Conservation (phyloP, 805 yeast species). For the Yarrowia deformans region DNA sequence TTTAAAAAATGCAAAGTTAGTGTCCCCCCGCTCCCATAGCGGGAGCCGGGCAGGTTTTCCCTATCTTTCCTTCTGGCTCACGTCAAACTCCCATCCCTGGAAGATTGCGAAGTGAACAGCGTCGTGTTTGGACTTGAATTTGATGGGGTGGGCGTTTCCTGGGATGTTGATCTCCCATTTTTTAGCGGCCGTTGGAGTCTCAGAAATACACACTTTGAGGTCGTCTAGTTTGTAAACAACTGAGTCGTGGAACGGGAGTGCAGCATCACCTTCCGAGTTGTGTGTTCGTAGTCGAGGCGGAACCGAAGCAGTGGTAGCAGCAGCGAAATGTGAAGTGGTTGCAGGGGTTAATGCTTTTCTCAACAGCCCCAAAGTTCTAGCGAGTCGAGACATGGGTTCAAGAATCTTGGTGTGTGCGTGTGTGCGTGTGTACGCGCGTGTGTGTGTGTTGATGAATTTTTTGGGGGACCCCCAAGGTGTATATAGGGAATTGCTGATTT, state of each 20-base stretch:
- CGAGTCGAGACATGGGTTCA: conserved; percentile 25
- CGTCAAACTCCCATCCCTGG: conserved; percentile 32
- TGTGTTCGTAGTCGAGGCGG: not conserved
- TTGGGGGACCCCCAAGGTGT: conserved; percentile 14
- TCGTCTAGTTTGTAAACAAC: conserved; percentile 25
- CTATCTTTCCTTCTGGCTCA: not conserved
- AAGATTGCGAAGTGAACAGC: conserved; percentile 30
- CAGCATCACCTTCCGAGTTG: conserved; percentile 9
- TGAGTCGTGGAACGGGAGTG: conserved; percentile 22
- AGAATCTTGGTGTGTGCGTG: not conserved
- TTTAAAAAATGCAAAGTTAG: not conserved
- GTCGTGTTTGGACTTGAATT: conserved; percentile 29
- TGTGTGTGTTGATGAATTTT: not conserved
- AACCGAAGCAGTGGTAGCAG: conserved; percentile 7
- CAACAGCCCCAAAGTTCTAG: conserved; percentile 6
- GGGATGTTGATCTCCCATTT: conserved; percentile 31
- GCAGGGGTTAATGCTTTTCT: not conserved
- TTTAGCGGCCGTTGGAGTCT: conserved; percentile 4
- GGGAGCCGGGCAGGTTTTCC: not conserved
- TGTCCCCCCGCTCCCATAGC: not conserved
- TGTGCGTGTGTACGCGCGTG: not conserved
- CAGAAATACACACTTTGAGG: conserved; percentile 16
- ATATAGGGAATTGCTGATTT: not conserved
- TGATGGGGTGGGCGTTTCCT: conserved; percentile 15
- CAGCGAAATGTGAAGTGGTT: conserved; percentile 1